Conservation (phyloP, 176 grass and related monocot genomes). For the Hsuehochloa calcarea region DNA sequence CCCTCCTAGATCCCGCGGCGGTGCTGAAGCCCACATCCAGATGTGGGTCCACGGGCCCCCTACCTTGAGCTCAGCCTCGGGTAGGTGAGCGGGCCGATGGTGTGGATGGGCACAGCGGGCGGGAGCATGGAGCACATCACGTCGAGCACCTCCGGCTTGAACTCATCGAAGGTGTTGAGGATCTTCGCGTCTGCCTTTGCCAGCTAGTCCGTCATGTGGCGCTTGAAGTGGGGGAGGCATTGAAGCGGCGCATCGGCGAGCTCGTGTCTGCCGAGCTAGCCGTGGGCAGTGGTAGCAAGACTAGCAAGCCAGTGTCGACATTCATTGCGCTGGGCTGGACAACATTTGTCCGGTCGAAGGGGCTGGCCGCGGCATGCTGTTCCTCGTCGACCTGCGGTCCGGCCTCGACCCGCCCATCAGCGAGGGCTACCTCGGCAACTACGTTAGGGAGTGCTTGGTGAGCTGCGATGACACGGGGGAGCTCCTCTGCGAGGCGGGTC, state of each 20-base stretch:
- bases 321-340: slow-evolving; percentile 35
- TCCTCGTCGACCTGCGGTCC: slow-evolving; percentile 39
- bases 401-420: slow-evolving; percentile 25
- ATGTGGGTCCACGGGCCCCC: too few species aligned
- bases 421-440: slow-evolving; percentile 39
- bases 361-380: slow-evolving; percentile 7
- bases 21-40: too few species aligned
- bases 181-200: not conserved
- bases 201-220: too few species aligned
- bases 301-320: not conserved
- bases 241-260: slow-evolving; percentile 13
- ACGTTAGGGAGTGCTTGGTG: not conserved
- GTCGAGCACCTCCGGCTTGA: slow-evolving; percentile 18
- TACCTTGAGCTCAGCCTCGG: too few species aligned
- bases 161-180: slow-evolving; percentile 48
- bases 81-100: too few species aligned
- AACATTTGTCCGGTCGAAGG: slow-evolving; percentile 20
- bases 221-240: too few species aligned
- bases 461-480: not conserved
- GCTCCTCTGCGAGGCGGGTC: not conserved
- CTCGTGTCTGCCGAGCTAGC: not conserved
- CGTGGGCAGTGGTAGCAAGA: not conserved
- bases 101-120: not conserved
- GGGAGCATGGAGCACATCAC: slow-evolving; percentile 26
- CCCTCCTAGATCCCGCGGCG: too few species aligned